phyloP scores from a whole-genome alignment of 2,329 filamentous ascomycete species.

The Cercospora sp. region DNA sequence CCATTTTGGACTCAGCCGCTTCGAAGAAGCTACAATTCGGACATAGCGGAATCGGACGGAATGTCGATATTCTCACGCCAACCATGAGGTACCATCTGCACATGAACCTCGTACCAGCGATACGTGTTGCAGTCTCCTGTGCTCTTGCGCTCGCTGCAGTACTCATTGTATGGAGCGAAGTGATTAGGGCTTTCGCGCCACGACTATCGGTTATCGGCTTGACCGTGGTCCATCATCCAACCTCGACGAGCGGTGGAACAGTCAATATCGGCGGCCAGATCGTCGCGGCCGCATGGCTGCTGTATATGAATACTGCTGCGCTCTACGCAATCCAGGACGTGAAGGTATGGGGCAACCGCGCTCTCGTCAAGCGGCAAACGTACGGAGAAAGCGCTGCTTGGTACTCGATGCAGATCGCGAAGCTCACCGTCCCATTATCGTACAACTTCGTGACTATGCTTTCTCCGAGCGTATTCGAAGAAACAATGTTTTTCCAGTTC shows the following conservation, averaged over 20 bases:
- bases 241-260: conserved; percentile 60
- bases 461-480: conserved; percentile 66
- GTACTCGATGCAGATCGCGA: conserved; percentile 91
- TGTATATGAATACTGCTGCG: conserved; percentile 93
- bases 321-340: conserved; percentile 86
- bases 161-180: conserved; percentile 89
- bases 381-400: conserved; percentile 92
- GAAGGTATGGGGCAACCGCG: conserved; percentile 95
- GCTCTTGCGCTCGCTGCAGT: conserved; percentile 73
- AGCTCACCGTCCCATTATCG: conserved; percentile 84
- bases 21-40: conserved; percentile 80
- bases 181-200: conserved; percentile 79
- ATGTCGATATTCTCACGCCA: conserved; percentile 61
- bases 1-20: conserved; percentile 77
- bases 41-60: conserved; percentile 32
- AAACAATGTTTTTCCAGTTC: conserved; percentile 84
- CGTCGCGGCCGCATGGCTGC: conserved; percentile 81
- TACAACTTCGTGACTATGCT: conserved; percentile 98
- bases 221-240: conserved; percentile 73
- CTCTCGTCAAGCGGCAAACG: conserved; percentile 85
- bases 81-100: conserved; percentile 78
- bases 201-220: conserved; percentile 69
- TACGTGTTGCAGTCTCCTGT: conserved; percentile 64
- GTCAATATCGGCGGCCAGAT: conserved; percentile 85
- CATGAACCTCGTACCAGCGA: conserved; percentile 69